Evolutionary conservation across 805 yeast genomes (phyloP), one percentile per base, ranked within the genome.

Genomic region (Ogataea neopini): DNA sequence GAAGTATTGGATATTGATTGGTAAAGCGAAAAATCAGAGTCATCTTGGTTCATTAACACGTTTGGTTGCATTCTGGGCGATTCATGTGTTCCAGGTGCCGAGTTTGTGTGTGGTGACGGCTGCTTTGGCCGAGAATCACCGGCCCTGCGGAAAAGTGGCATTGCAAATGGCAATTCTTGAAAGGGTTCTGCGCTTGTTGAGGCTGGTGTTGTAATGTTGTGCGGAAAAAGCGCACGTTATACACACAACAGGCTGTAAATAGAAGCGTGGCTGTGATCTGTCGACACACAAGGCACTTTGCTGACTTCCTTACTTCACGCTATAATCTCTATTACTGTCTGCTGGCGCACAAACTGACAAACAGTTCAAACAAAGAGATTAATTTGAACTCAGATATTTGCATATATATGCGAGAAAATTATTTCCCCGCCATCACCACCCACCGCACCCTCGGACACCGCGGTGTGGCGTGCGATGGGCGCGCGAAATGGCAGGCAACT

Each of bases 21-120:
- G 36, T 57, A 58, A 4, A 61, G 40, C 5, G 65, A 58, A 39
- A 46, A 51, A 41, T 61, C 65, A 2, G 64, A 57, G 33, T 60
- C 66, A 25, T 56, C 57, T 15, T 46, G 52, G 37, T 47, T 49
- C 20, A 53, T 35, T 50, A 49, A 48, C 43, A 53, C 43, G 29
- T 47, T 50, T 22, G 60, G 57, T 20, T 50, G 56, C 17, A 38
- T 19, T 22, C 38, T 45, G 6, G 56, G 53, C 15, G 53, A 46
- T 32, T 40, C 53, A 20, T 17, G 23, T 19, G 23, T 19, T 9
- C 23, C 37, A 3, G 22, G 3, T 11, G 37, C 6, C 11, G 37
- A n/a, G 9, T 34, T 19, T 9, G 33, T 33, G 13, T 15, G 28
- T 14, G 38, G n/a, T 6, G 43, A 39, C 17, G 43, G 17, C 15